Evolutionary conservation across 345 rosid species (phyloP), one percentile per base, ranked within the genome.

Genomic region (Leavenworthia alabamica): DNA sequence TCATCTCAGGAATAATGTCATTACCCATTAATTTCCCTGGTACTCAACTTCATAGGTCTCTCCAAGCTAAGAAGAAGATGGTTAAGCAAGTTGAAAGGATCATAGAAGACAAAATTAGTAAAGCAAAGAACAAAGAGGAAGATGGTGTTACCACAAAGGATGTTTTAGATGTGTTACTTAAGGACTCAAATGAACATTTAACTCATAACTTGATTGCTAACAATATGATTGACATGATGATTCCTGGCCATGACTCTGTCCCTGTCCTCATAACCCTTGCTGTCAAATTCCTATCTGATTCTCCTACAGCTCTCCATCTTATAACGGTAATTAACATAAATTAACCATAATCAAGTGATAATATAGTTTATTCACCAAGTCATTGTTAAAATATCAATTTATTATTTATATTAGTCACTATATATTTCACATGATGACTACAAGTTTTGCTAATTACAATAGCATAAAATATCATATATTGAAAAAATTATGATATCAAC

Each of bases 211-310:
- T 86, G 37, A 85, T 94, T 11, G 99, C 97, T 7, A 85, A 75
- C 62, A 93, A 93, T 68, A 75, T 93, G 81, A 83, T 93, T 44
- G 99, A 93, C 50, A 90, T 93, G 97, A 93, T 93, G 96, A 93
- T 93, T 12, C 99, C 99, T 0, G 99, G 99, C 12, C 97, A 93
- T 48, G 99, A 90, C 75, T 93, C 99, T 2, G 99, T 93, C 13
- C 99, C 99, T 0, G 73, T 93, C 60, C 95, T 93, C 27, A 86
- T 90, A 70, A 88, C 99, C 40, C 90, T 93, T 0, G 92, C 99
- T 32, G 65, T 86, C 3, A 87, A 88, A 65, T 94, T 80, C 76
- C 92, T 90, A 31, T 86, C 99, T 0, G 90, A 87, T 67, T 84
- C 72, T 67, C 95, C 97, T 0, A 50, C 82, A 16, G 95, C 87